Evolutionary conservation across 1,284 basidiomycete genomes (phyloP).

Genomic region (Cutaneotrichosporon cavernicola): DNA sequence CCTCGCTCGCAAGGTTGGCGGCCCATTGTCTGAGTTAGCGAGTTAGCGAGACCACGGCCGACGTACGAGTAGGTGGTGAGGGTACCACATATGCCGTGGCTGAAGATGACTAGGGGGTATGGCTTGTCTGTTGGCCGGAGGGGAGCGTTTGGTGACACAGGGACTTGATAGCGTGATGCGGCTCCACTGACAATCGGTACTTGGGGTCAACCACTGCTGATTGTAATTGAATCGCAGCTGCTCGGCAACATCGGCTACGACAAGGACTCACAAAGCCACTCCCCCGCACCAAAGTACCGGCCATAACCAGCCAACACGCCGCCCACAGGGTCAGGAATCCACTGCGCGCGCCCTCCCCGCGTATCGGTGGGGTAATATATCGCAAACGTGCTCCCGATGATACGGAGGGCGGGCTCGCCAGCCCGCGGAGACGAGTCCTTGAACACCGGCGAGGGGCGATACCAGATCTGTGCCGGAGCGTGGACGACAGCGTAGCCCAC

Average conservation of each 20-base stretch:
- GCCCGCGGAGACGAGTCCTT: constrained; percentile 12
- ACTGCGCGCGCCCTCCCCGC: constrained; percentile 21
- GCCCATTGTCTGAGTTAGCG: constrained; percentile 62
- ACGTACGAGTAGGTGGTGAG: constrained; percentile 66
- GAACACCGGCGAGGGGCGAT: constrained; percentile 18
- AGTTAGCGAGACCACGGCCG: background rate
- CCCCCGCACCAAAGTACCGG: constrained; percentile 29
- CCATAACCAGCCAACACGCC: constrained; percentile 37
- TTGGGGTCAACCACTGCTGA: background rate
- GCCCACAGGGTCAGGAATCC: constrained; percentile 36
- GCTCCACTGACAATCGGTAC: background rate
- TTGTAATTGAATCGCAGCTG: background rate
- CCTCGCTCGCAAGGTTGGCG: constrained; percentile 66
- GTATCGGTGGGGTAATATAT: constrained; percentile 38
- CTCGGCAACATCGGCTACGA: background rate
- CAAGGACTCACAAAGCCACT: background rate
- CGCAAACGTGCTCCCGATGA: constrained; percentile 36
- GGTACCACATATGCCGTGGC: constrained; percentile 75
- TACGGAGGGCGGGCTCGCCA: constrained; percentile 31
- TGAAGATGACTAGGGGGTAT: constrained; percentile 75
- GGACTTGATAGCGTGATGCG: background rate
- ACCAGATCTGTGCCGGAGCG: constrained; percentile 26
- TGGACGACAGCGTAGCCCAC: constrained; percentile 35
- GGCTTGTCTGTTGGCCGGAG: constrained; percentile 11
- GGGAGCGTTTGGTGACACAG: background rate